Conservation (phyloP, 129 eudicot genomes). For the Rutidosis leptorrhynchoides region DNA sequence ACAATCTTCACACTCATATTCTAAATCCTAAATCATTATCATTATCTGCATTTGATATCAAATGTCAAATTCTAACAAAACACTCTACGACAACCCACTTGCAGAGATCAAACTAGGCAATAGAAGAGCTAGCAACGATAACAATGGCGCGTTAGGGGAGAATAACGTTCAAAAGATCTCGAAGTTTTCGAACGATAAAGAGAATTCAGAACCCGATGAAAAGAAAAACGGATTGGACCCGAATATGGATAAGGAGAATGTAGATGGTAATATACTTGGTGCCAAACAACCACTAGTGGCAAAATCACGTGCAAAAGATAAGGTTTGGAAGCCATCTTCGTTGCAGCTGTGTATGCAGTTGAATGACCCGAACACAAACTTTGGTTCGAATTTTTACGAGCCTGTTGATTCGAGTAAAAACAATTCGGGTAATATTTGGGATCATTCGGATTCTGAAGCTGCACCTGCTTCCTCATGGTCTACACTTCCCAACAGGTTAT, state of each 20-base stretch:
- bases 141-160: constrained; percentile 4
- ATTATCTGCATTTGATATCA: not conserved
- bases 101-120: constrained; percentile 47
- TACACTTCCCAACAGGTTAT: constrained; percentile 77
- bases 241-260: constrained; percentile 26
- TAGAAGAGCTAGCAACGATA: constrained; percentile 39
- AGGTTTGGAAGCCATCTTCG: constrained; percentile 69
- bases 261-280: constrained; percentile 38
- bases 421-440: constrained; percentile 74
- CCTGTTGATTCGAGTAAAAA: constrained; percentile 46
- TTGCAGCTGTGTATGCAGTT: constrained; percentile 77
- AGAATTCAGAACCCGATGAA: constrained; percentile 39
- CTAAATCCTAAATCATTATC: not conserved
- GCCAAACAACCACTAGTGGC: constrained; percentile 33
- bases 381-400: constrained; percentile 48
- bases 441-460: constrained; percentile 89
- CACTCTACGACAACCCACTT: constrained; percentile 38
- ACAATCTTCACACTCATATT: not conserved
- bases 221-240: not conserved
- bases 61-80: constrained; percentile 44
- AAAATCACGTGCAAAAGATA: constrained; percentile 44
- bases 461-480: constrained; percentile 99
- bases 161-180: constrained; percentile 22
- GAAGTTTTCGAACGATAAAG: constrained; percentile 34
- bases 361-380: constrained; percentile 54